Evolutionary conservation across 1,139 yeast genomes (phyloP).

Genomic region (Spencermartinsiella ligniputridi): DNA sequence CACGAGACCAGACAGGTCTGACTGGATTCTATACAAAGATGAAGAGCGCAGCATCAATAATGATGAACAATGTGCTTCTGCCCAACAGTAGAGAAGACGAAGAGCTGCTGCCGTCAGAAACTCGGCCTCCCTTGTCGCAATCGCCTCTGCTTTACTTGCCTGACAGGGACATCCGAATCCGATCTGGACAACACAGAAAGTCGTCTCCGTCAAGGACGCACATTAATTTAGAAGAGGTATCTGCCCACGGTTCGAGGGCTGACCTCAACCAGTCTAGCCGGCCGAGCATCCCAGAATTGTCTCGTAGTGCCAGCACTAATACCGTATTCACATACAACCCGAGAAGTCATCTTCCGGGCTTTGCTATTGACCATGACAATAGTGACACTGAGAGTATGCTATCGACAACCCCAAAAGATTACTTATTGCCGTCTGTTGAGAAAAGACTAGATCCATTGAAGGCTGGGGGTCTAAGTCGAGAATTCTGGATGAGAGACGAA

Average conservation of each 20-base stretch:
- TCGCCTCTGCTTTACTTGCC: constrained; percentile 7
- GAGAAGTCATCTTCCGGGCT: constrained; percentile 27
- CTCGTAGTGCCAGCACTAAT: constrained; percentile 23
- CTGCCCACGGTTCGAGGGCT: background rate
- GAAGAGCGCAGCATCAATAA: constrained; percentile 29
- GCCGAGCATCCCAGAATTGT: constrained; percentile 11
- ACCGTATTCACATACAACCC: constrained; percentile 23
- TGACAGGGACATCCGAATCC: constrained; percentile 5
- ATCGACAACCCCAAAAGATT: constrained; percentile 21
- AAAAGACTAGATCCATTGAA: constrained; percentile 20
- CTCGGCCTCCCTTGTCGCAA: background rate
- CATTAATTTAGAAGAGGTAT: background rate
- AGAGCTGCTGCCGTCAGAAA: background rate
- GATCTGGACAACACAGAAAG: background rate
- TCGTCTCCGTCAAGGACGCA: background rate
- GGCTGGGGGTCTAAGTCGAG: constrained; percentile 39
- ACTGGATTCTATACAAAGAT: constrained; percentile 25
- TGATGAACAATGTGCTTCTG: constrained; percentile 27
- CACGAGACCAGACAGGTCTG: constrained; percentile 20
- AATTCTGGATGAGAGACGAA: constrained; percentile 91
- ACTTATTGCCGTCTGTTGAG: constrained; percentile 11
- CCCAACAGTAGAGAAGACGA: constrained; percentile 7
- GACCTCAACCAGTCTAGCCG: constrained; percentile 1
- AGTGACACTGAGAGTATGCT: constrained; percentile 30
- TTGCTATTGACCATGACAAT: constrained; percentile 27